Evolutionary conservation across 148 eudicot species (phyloP).

Genomic region (Amaranthus palmeri): DNA sequence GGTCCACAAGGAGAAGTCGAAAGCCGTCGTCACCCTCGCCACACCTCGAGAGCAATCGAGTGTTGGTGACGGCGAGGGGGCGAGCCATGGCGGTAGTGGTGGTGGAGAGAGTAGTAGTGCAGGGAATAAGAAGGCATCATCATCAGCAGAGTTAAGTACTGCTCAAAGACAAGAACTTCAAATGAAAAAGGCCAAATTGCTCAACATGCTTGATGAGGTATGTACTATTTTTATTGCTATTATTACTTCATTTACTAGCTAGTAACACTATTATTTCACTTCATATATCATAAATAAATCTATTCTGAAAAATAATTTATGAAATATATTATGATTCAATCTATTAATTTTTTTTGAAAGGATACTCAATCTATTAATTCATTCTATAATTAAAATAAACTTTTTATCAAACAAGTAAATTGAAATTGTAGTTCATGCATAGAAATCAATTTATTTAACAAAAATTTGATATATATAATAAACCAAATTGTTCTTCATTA

Average conservation of each 20-base stretch:
- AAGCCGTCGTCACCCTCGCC: conserved; percentile 9
- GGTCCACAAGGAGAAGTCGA: conserved; percentile 25
- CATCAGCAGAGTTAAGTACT: conserved; percentile 29
- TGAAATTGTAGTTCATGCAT: too few relatives aligned
- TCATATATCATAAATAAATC: too few relatives aligned
- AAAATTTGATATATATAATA: too few relatives aligned
- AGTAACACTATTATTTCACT: too few relatives aligned
- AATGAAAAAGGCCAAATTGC: conserved; percentile 71
- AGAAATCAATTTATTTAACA: too few relatives aligned
- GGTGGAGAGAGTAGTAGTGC: conserved; percentile 22
- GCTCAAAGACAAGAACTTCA: conserved; percentile 73
- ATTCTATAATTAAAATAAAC: too few relatives aligned
- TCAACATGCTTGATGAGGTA: conserved; percentile 86
- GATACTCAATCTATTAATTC: too few relatives aligned
- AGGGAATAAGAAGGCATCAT: conserved; percentile 15
- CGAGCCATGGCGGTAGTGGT: neutral
- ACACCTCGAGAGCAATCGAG: conserved; percentile 20
- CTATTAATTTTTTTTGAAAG: too few relatives aligned
- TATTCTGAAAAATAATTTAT: too few relatives aligned
- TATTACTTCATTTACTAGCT: neutral
- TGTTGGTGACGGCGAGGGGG: conserved; percentile 18
- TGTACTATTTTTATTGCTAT: conserved; percentile 30
- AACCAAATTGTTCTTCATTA: too few relatives aligned
- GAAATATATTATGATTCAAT: too few relatives aligned
- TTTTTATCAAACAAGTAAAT: too few relatives aligned